Percentiles rank a stretch among this genome's conserved stretches.
These are phyloP conservation scores for Zygosaccharomyces sapae DNA, from an alignment of 1,139 yeast genomes.

Conservation along the genomic window DNA sequence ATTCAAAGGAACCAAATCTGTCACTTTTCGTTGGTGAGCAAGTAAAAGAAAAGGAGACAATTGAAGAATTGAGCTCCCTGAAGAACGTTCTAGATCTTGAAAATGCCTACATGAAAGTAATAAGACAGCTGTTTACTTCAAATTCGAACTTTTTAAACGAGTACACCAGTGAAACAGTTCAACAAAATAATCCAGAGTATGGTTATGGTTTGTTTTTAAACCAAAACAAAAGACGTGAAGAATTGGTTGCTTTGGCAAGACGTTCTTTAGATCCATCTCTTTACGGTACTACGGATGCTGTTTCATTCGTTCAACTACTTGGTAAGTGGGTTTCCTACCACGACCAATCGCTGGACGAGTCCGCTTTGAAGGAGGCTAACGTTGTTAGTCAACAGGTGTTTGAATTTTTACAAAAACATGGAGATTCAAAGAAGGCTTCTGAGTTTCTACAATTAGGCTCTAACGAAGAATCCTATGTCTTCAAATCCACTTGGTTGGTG, in stretches of 20 bases:
- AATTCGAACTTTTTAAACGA: conserved; percentile 59
- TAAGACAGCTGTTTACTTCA: conserved; percentile 59
- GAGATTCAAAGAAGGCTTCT: conserved; percentile 39
- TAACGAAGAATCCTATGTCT: conserved; percentile 44
- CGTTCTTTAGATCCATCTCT: conserved; percentile 47
- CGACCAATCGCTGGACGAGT: conserved; percentile 35
- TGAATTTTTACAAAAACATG: conserved; percentile 37
- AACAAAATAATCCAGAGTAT: conserved; percentile 66
- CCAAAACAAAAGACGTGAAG: conserved; percentile 48
- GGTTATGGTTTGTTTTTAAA: conserved; percentile 78
- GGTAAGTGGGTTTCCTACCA: conserved; percentile 63
- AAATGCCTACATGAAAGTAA: conserved; percentile 71
- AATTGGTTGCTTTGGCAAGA: conserved; percentile 49
- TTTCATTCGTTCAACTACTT: conserved; percentile 52
- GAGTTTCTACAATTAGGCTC: conserved; percentile 47
- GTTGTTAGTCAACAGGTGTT: conserved; percentile 38
- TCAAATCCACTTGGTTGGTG: conserved; percentile 70
- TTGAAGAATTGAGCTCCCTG: conserved; percentile 24
- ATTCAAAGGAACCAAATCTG: conserved; percentile 55
- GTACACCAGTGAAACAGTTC: conserved; percentile 43
- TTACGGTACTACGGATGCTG: conserved; percentile 45
- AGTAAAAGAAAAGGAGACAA: conserved; percentile 14
- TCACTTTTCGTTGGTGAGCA: conserved; percentile 58
- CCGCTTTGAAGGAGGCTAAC: conserved; percentile 35
- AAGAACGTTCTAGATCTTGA: conserved; percentile 54